Evolutionary conservation across 2,329 filamentous ascomycete genomes (phyloP), one percentile per base, ranked within the genome.

Genomic region (Epichloe scottii): DNA sequence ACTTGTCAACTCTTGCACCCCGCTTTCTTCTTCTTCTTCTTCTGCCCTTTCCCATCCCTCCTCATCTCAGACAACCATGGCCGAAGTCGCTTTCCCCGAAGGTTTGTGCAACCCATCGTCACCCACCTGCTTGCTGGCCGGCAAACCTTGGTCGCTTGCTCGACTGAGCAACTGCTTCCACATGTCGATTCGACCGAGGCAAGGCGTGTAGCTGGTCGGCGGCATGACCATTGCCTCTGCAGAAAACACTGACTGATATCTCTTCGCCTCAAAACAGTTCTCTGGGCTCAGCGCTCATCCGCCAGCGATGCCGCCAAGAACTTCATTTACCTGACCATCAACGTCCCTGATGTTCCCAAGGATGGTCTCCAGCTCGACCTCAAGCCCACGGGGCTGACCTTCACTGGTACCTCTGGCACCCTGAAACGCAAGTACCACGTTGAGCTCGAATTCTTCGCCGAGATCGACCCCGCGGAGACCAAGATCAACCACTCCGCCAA

Each of bases 281-380:
- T 89, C 71, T 98, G 93, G 93, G 91, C 93, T 59, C 93, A 98
- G 77, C 90, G 93, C 77, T 97, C 91, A 45, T 93, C 84, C 65
- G 75, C 71, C 61, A 75, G 76, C 59, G 90, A 96, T 51, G 68
- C 86, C 51, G 78, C 84, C 68, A 94, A 90, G 77, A 98, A 98
- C 79, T 87, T 89, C 74, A 75, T 98, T 77, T 95, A 89, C 76
- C 79, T 98, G 59, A 94, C 88, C 66, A 88, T 98, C 73, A 80
- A 81, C 62, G 89, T 90, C 48, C 81, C 90, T 60, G 93, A 98
- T 68, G 85, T 96, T 43, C 74, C 86, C 60, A 75, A 81, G 62
- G 75, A 79, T 45, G 82, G 84, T 63, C 74, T 94, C 59, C 86
- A 89, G 75, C 81, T 97, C 59, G 85, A 95, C 60, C 74, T 97